Evolutionary conservation across 768 basidiomycete species (phyloP).

Genomic region (Tricholoma furcatifolium): DNA sequence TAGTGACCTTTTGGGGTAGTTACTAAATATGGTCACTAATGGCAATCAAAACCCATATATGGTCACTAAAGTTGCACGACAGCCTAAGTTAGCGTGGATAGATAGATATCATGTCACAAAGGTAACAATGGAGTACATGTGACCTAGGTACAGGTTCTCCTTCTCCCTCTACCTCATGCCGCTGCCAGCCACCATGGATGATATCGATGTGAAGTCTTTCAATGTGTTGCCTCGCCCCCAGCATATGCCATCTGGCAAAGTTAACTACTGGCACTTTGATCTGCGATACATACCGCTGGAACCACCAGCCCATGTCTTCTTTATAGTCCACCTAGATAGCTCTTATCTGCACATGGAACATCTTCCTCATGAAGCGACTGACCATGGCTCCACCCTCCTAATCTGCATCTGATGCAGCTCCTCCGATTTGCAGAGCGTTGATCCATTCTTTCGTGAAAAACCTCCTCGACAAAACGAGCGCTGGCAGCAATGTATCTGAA

Average conservation of each 20-base stretch:
- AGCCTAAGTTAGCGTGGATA: too few relatives aligned
- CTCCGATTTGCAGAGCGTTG: slow-evolving; percentile 26
- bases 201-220: slow-evolving; percentile 24
- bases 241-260: slow-evolving; percentile 17
- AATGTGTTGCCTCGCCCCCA: slow-evolving; percentile 23
- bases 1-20: too few relatives aligned
- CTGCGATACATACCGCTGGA: slow-evolving; percentile 32
- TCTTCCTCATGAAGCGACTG: slow-evolving; percentile 18
- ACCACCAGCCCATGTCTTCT: slow-evolving; percentile 30
- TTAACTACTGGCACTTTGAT: slow-evolving; percentile 35
- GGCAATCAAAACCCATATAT: too few relatives aligned
- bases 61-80: too few relatives aligned
- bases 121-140: too few relatives aligned
- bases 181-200: too few relatives aligned
- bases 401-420: slow-evolving; percentile 26
- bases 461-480: background rate
- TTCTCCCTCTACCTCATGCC: background rate
- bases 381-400: slow-evolving; percentile 23
- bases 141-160: background rate
- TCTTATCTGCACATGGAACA: slow-evolving; percentile 22
- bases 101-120: too few relatives aligned
- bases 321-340: slow-evolving; percentile 27
- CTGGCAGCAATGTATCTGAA: background rate
- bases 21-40: too few relatives aligned
- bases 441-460: slow-evolving; percentile 25